Conservation (phyloP, 1,139 yeast species). For the Suhomyces taliae region DNA sequence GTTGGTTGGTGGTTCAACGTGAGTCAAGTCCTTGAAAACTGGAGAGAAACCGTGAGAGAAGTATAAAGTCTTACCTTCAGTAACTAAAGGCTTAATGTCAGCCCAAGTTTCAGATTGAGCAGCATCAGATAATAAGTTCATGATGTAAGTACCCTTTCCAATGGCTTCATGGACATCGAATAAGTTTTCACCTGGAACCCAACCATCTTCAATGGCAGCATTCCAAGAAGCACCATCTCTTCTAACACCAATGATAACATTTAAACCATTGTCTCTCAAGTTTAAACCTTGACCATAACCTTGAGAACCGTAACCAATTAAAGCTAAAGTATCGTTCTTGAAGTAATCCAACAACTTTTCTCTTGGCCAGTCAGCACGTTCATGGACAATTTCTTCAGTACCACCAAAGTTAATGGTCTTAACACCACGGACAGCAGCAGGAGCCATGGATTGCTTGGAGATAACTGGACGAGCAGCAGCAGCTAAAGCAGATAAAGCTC, state of each 20-base stretch:
- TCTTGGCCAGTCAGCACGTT: constrained; percentile 99
- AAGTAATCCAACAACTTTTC: constrained; percentile 94
- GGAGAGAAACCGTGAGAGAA: constrained; percentile 99
- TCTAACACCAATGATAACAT: constrained; percentile 97
- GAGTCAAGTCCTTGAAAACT: constrained; percentile 95
- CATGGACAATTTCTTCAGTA: constrained; percentile 91
- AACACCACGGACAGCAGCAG: constrained; percentile 71
- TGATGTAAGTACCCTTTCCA: constrained; percentile 84
- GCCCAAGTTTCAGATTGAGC: constrained; percentile 99
- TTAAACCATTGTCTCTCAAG: constrained; percentile 98
- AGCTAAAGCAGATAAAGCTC: constrained; percentile 66
- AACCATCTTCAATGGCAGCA: constrained; percentile 98
- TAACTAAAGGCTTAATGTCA: constrained; percentile 80
- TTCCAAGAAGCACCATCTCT: constrained; percentile 99
- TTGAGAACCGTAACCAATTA: constrained; percentile 99
- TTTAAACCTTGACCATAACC: constrained; percentile 99
- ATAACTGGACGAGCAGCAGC: constrained; percentile 49
- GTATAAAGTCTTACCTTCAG: constrained; percentile 97
- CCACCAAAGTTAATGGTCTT: constrained; percentile 98
- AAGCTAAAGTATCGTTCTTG: constrained; percentile 96
- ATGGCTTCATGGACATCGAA: constrained; percentile 95
- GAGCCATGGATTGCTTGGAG: constrained; percentile 35
- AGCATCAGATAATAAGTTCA: constrained; percentile 98
- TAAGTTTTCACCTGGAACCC: constrained; percentile 99
- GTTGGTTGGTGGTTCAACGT: constrained; percentile 92